A percentile compares a stretch with the other conserved stretches of the same genome.
phyloP scores from a whole-genome alignment of 2,329 filamentous ascomycete species.

The Diplodia scrobiculata region DNA sequence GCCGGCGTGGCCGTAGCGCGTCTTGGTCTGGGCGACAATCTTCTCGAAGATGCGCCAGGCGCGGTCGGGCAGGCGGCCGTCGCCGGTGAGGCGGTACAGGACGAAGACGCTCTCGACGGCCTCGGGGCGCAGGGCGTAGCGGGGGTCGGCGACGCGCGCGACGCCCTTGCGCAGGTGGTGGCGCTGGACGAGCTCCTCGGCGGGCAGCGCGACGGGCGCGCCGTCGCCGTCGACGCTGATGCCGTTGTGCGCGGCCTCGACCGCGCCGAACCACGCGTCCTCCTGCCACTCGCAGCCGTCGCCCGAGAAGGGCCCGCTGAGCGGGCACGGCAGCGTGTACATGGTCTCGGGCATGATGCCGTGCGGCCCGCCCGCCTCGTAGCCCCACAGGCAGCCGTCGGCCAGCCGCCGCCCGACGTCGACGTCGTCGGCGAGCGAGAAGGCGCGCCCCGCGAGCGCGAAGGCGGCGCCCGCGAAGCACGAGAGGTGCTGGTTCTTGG shows the following conservation, averaged over 20 bases:
- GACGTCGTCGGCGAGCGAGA: constrained; percentile 56
- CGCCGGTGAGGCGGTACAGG: constrained; percentile 53
- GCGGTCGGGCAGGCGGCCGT: constrained; percentile 50
- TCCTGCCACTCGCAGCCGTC: constrained; percentile 58
- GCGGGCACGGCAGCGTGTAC: constrained; percentile 54
- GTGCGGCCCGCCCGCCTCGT: constrained; percentile 54
- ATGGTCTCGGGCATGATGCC: constrained; percentile 66
- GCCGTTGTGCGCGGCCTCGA: constrained; percentile 45
- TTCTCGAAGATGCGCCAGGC: constrained; percentile 56
- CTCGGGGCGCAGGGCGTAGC: constrained; percentile 48
- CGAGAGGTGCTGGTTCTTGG: constrained; percentile 47
- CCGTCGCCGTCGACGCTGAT: background rate
- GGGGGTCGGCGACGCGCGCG: constrained; percentile 18
- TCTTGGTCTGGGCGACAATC: constrained; percentile 49
- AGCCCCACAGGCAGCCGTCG: constrained; percentile 64
- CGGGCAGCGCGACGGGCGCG: background rate
- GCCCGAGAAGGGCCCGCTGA: constrained; percentile 33
- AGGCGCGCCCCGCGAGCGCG: constrained; percentile 60
- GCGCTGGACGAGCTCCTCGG: background rate
- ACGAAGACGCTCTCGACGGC: constrained; percentile 64
- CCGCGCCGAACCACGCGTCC: constrained; percentile 60
- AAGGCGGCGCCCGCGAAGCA: constrained; percentile 68
- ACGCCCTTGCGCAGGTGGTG: constrained; percentile 22
- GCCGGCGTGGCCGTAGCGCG: constrained; percentile 51
- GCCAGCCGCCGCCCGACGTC: constrained; percentile 60